Evolutionary conservation across 441 rosid genomes (phyloP).

Genomic region (Arabidopsis lyrata): DNA sequence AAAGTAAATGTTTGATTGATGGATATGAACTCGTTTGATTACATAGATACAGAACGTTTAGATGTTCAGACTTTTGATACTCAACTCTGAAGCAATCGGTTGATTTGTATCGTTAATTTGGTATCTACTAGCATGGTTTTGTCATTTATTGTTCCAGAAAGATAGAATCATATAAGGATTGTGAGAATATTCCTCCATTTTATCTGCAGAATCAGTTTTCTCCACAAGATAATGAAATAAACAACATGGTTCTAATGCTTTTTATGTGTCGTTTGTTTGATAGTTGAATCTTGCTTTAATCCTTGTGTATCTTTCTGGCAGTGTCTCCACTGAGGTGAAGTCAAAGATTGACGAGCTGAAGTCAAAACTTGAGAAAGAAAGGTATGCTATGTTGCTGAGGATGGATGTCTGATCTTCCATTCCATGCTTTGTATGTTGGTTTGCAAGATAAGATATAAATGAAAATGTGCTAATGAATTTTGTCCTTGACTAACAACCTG

Average conservation of each 20-base stretch:
- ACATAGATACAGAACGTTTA: conserved; percentile 5
- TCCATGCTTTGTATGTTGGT: conserved; percentile 18
- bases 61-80: background rate
- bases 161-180: background rate
- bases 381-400: conserved; percentile 48
- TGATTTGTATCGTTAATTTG: background rate
- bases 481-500: conserved; percentile 21
- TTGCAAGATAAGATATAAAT: conserved; percentile 25
- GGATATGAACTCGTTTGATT: conserved; percentile 12
- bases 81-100: background rate
- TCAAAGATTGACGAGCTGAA: conserved; percentile 72
- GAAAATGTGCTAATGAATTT: conserved; percentile 17
- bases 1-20: background rate
- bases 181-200: background rate
- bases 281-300: conserved; percentile 16
- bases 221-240: background rate
- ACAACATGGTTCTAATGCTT: conserved; percentile 7
- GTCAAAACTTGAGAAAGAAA: conserved; percentile 73
- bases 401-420: conserved; percentile 26
- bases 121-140: conserved; percentile 6
- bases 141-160: background rate
- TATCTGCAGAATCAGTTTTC: conserved; percentile 15
- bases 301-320: conserved; percentile 43
- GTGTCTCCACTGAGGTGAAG: conserved; percentile 76
- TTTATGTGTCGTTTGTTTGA: conserved; percentile 7